These are phyloP conservation scores for Madurella fahalii DNA, from an alignment of 2,329 filamentous ascomycete species.

Conservation along the genomic window DNA sequence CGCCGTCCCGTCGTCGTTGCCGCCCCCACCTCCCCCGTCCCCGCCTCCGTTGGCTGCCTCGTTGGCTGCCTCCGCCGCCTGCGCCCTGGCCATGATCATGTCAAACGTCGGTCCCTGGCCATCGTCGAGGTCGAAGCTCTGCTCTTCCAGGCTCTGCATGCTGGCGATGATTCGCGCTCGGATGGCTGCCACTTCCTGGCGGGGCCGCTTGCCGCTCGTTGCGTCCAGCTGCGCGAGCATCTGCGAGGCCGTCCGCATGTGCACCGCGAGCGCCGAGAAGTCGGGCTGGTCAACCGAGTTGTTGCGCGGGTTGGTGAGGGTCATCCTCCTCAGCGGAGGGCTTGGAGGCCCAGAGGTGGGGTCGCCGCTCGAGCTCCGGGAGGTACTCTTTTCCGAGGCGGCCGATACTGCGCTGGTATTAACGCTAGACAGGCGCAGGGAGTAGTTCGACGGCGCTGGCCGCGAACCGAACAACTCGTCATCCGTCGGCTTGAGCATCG, in stretches of 20 bases:
- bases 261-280: conserved; percentile 76
- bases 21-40: conserved; percentile 54
- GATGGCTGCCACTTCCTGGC: conserved; percentile 76
- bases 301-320: conserved; percentile 52
- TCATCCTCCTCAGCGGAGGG: conserved; percentile 55
- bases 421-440: conserved; percentile 54
- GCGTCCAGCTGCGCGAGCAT: conserved; percentile 82
- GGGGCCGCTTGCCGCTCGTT: conserved; percentile 74
- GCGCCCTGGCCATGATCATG: conserved; percentile 72
- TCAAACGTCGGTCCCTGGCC: conserved; percentile 72
- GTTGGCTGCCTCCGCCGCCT: conserved; percentile 41
- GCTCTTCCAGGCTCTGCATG: conserved; percentile 83
- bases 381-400: conserved; percentile 58
- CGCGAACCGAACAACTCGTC: conserved; percentile 36
- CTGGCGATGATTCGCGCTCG: conserved; percentile 83
- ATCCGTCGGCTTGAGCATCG: conserved; percentile 58
- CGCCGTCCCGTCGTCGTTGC: conserved; percentile 42
- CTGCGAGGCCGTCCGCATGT: conserved; percentile 82
- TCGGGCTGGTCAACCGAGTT: conserved; percentile 66
- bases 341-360: conserved; percentile 63
- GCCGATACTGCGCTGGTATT: conserved; percentile 58
- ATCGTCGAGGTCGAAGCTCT: conserved; percentile 75
- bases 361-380: conserved; percentile 61
- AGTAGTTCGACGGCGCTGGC: conserved; percentile 29
- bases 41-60: conserved; percentile 31